Conservation (phyloP, 2,329 filamentous ascomycete genomes). For the Colletotrichum cereale region DNA sequence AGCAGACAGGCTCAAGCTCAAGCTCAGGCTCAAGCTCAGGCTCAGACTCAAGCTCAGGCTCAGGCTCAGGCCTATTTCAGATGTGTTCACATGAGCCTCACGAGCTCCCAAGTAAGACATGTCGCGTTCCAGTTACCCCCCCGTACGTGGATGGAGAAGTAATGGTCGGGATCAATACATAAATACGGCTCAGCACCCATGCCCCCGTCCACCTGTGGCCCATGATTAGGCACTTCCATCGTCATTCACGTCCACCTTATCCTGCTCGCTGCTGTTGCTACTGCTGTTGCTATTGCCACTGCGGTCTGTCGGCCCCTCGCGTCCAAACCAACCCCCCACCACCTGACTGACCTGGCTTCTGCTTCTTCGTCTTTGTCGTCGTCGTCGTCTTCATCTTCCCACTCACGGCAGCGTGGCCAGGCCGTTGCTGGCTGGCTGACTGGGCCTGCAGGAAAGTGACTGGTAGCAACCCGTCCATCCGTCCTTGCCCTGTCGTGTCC, state of each 20-base stretch:
- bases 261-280: background rate
- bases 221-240: conserved; percentile 20
- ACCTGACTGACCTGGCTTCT: background rate
- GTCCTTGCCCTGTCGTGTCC: background rate
- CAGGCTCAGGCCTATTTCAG: background rate
- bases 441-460: conserved; percentile 8
- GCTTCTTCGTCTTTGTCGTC: background rate
- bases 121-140: background rate
- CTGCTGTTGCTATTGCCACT: background rate
- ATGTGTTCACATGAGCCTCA: conserved; percentile 14
- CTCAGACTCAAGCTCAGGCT: background rate
- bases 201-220: background rate
- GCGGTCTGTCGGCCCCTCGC: background rate
- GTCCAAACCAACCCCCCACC: background rate
- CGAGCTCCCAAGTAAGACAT: conserved; percentile 16
- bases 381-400: background rate
- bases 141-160: background rate
- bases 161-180: background rate
- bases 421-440: conserved; percentile 5
- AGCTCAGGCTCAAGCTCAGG: background rate
- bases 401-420: background rate
- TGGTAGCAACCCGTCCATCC: background rate
- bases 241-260: conserved; percentile 8
- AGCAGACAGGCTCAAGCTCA: background rate
- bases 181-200: background rate